phyloP scores from a whole-genome alignment of 2,329 filamentous ascomycete genomes.

The Stemphylium beticola region DNA sequence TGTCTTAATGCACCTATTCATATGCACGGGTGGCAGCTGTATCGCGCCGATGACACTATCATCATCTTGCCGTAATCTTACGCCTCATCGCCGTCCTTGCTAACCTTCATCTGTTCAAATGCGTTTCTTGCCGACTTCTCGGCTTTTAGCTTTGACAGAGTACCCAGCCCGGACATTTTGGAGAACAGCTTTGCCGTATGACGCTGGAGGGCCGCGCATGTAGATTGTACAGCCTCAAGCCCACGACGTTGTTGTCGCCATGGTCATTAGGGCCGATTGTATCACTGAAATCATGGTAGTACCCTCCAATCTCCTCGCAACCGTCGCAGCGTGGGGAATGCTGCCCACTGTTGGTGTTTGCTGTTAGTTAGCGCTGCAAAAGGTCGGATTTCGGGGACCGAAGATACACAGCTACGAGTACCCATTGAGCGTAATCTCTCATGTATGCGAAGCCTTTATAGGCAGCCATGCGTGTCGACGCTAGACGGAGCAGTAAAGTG shows the following conservation, averaged over 20 bases:
- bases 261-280: not conserved
- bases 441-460: not conserved
- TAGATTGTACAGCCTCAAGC: not conserved
- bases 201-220: not conserved
- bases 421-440: not conserved
- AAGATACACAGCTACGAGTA: not conserved
- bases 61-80: too few relatives aligned
- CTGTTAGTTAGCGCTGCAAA: not conserved
- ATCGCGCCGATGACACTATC: too few relatives aligned
- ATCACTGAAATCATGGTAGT: not conserved
- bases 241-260: not conserved
- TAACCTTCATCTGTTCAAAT: too few relatives aligned
- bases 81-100: too few relatives aligned
- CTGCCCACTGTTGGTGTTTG: not conserved
- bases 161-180: not conserved
- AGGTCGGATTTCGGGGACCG: conserved; percentile 10
- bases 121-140: not conserved
- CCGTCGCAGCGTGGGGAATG: not conserved
- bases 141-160: not conserved
- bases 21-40: too few relatives aligned
- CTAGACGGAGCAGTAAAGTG: not conserved
- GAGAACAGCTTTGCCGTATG: not conserved
- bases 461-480: not conserved
- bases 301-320: not conserved
- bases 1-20: too few relatives aligned